Conservation (phyloP, 1,284 basidiomycete genomes). For the Cutaneotrichosporon spelunceum region DNA sequence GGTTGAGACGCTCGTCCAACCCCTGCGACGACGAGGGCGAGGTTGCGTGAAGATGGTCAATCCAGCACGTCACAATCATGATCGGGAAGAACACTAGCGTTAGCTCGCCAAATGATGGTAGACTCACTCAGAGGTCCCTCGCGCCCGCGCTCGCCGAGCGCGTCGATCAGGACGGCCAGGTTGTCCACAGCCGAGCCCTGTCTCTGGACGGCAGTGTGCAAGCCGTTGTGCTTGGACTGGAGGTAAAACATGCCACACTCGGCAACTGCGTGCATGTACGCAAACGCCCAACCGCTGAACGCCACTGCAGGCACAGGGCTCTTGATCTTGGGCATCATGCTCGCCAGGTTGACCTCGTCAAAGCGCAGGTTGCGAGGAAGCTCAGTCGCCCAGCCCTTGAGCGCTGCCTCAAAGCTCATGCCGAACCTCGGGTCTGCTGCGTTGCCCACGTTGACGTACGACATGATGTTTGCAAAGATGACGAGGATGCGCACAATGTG, state of each 20-base stretch:
- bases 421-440: constrained; percentile 22
- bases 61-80: constrained; percentile 43
- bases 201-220: constrained; percentile 37
- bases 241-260: constrained; percentile 55
- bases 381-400: constrained; percentile 50
- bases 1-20: constrained; percentile 35
- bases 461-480: constrained; percentile 43
- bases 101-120: neutral
- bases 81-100: constrained; percentile 43
- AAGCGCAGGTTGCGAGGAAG: constrained; percentile 51
- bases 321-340: constrained; percentile 39
- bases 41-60: constrained; percentile 36
- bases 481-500: constrained; percentile 48
- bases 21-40: constrained; percentile 24
- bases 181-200: constrained; percentile 51
- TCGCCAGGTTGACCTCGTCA: constrained; percentile 51
- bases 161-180: constrained; percentile 46
- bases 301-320: constrained; percentile 39
- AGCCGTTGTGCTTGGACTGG: constrained; percentile 41
- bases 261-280: constrained; percentile 54
- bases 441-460: constrained; percentile 32
- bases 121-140: constrained; percentile 46
- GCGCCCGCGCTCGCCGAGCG: constrained; percentile 43
- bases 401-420: constrained; percentile 35
- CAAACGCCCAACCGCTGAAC: constrained; percentile 51